These are phyloP conservation scores for Zygosaccharomyces rouxii DNA, from an alignment of 805 yeast species.

Conservation along the genomic window DNA sequence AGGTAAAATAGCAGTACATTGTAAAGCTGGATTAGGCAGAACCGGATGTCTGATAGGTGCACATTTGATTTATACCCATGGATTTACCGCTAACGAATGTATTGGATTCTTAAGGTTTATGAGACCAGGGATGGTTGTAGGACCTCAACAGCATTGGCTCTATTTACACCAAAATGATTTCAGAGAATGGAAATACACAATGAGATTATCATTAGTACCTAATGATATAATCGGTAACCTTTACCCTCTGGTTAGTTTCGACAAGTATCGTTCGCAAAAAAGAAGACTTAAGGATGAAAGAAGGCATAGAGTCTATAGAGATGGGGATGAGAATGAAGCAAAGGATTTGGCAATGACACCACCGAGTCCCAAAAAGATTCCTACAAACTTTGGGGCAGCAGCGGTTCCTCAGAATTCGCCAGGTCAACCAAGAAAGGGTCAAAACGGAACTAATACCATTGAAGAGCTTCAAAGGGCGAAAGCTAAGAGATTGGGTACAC, in stretches of 20 bases:
- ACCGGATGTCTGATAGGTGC: conserved; percentile 98
- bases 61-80: conserved; percentile 90
- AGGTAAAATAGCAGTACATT: conserved; percentile 97
- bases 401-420: conserved; percentile 86
- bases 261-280: conserved; percentile 54
- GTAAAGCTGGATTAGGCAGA: conserved; percentile 97
- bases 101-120: conserved; percentile 94
- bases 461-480: conserved; percentile 29
- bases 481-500: conserved; percentile 14
- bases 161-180: conserved; percentile 94
- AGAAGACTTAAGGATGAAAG: conserved; percentile 32
- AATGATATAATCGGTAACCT: conserved; percentile 65
- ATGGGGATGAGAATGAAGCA: conserved; percentile 16
- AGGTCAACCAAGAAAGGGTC: conserved; percentile 86
- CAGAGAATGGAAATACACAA: conserved; percentile 92
- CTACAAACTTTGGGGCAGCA: conserved; percentile 30
- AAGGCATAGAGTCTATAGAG: conserved; percentile 24
- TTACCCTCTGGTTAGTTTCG: conserved; percentile 57
- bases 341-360: conserved; percentile 32
- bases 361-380: conserved; percentile 35
- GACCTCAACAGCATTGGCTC: conserved; percentile 99
- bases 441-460: conserved; percentile 33
- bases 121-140: conserved; percentile 99
- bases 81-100: conserved; percentile 95
- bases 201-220: conserved; percentile 69